phyloP scores from a whole-genome alignment of 768 basidiomycete species.

The Boletus pseudo-olivaceus region DNA sequence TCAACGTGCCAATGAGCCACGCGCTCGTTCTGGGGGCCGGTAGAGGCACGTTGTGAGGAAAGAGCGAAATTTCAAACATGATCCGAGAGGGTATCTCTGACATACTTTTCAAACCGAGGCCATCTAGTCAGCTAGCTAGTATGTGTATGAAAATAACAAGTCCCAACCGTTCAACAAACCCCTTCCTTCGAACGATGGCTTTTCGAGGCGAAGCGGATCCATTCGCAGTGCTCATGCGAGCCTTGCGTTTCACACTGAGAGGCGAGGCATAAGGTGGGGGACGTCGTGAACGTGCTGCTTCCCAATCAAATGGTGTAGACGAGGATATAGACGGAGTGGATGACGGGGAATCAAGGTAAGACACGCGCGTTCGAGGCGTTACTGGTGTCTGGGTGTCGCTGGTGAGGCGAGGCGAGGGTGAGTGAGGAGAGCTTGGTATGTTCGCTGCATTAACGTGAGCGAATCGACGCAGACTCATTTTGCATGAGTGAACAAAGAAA shows the following conservation, averaged over 20 bases:
- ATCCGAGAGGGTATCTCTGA: conserved; percentile 65
- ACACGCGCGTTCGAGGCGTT: conserved; percentile 47
- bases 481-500: conserved; percentile 9
- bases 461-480: conserved; percentile 56
- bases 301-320: conserved; percentile 82
- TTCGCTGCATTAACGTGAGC: conserved; percentile 48
- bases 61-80: conserved; percentile 75
- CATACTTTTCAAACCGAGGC: conserved; percentile 40
- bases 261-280: conserved; percentile 75
- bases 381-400: conserved; percentile 40
- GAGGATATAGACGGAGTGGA: conserved; percentile 72
- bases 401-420: conserved; percentile 32
- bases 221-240: conserved; percentile 34
- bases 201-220: conserved; percentile 41
- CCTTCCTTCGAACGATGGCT: conserved; percentile 59
- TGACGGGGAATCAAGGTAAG: conserved; percentile 56
- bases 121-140: conserved; percentile 12
- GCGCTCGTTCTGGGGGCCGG: conserved; percentile 66
- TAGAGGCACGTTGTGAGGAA: conserved; percentile 77
- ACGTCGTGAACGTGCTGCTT: conserved; percentile 65
- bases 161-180: conserved; percentile 56
- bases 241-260: conserved; percentile 42
- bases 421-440: conserved; percentile 38
- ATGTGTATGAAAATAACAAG: conserved; percentile 1
- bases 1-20: conserved; percentile 55